Base-by-base conservation (phyloP, 225 moss, liverwort and hornwort genomes). In the Anthoceros angustus region DNA sequence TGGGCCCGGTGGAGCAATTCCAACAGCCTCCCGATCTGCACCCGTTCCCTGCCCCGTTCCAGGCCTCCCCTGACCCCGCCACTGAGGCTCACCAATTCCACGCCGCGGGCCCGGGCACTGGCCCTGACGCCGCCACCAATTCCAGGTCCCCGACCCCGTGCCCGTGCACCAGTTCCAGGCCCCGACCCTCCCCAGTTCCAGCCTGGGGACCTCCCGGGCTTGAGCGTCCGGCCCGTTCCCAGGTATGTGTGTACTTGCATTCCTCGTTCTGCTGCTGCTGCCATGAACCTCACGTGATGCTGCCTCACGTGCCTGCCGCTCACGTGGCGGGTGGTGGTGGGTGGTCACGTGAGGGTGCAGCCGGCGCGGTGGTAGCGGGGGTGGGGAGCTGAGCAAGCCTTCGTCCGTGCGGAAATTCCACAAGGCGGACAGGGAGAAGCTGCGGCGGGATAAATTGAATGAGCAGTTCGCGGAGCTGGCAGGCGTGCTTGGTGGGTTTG, bases 341-440 rank as follows among this genome's bases (percentile, higher is more conserved):
- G 14, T 20, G 49, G 49, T 14, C 20, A 14, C 16, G 8, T 50
- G 7, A 7, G 15, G 8, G 15, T 50, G 49, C 5, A 20, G 49
- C 49, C 15, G 49, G 14, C 14, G 49, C 49, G 6, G 49, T 14
- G 49, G 15, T 5, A 4, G 8, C 10, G 16, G 16, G 10, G 49
- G 16, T 14, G 14, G 49, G 49, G 49, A 50, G 49, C 20, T 20
- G 10, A 20, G 49, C 49, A 50, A 50, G 49, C 80, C 79, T 72
- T 72, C 90, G 42, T 91, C 85, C n/a, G 88, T 88, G 20, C 81
- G 91, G 49, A 98, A 98, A 72, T 78, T 91, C 40, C 95, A 98
- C 73, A 98, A 98, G 75, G 95, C 95, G 21, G 95, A 98, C 74
- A 79, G 95, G 18, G 95, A 98, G 78, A 98, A 98, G 78, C 78